phyloP scores from a whole-genome alignment of 1,139 yeast species.

The Zygosaccharomyces sapae region DNA sequence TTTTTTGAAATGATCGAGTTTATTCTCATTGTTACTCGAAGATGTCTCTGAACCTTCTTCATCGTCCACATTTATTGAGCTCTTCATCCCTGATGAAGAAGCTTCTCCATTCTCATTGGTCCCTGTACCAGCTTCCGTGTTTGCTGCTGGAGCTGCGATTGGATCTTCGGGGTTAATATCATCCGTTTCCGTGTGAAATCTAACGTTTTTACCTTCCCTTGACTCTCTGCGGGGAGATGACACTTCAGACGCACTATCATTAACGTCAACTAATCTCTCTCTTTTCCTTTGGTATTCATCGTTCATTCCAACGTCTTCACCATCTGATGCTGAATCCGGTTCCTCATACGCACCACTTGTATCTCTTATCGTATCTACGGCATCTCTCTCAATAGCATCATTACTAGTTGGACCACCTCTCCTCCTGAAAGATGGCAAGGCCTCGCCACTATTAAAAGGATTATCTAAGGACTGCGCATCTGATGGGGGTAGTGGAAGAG shows the following conservation, averaged over 20 bases:
- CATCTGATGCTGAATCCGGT: slow-evolving; percentile 16
- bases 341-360: slow-evolving; percentile 20
- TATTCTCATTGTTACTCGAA: slow-evolving; percentile 17
- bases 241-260: slow-evolving; percentile 5
- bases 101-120: slow-evolving; percentile 1
- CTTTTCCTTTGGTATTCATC: slow-evolving; percentile 9
- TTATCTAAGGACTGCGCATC: background rate
- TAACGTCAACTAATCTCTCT: slow-evolving; percentile 8
- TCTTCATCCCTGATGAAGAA: slow-evolving; percentile 4
- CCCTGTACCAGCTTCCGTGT: no score
- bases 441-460: background rate
- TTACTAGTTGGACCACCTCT: slow-evolving; percentile 8
- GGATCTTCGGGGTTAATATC: slow-evolving; percentile 5
- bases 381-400: slow-evolving; percentile 22
- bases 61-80: slow-evolving; percentile 4
- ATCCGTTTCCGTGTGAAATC: slow-evolving; percentile 10
- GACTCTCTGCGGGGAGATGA: slow-evolving; percentile 6
- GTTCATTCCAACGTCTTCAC: slow-evolving; percentile 15
- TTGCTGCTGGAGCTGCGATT: background rate
- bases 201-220: slow-evolving; percentile 15
- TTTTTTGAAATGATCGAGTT: slow-evolving; percentile 24
- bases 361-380: slow-evolving; percentile 21
- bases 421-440: slow-evolving; percentile 12
- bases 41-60: slow-evolving; percentile 13
- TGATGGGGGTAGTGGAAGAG: background rate